These are phyloP conservation scores for Trichoderma atrobrunneum DNA, from an alignment of 2,329 filamentous ascomycete genomes.

Conservation along the genomic window DNA sequence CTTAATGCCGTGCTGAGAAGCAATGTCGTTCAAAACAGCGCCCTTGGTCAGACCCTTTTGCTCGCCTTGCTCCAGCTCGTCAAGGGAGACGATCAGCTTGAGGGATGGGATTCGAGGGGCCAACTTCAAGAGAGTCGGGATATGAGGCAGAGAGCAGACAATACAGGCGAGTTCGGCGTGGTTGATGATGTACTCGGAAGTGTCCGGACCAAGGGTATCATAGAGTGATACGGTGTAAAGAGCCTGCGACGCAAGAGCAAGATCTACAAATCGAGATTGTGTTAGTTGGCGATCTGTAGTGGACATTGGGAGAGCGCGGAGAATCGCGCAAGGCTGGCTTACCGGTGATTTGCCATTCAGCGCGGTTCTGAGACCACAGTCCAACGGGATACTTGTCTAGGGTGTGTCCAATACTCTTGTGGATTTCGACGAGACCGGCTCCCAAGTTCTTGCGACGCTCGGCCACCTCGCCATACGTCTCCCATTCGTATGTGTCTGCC, in stretches of 20 bases:
- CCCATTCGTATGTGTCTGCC: conserved; percentile 74
- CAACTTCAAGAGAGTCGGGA: conserved; percentile 77
- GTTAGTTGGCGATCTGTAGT: not conserved
- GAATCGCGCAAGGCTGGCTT: conserved; percentile 24
- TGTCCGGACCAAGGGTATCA: conserved; percentile 87
- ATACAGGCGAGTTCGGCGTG: conserved; percentile 76
- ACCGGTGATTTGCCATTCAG: conserved; percentile 84
- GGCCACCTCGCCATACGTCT: conserved; percentile 77
- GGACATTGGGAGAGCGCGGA: not conserved
- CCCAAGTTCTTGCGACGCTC: conserved; percentile 80
- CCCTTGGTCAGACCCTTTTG: conserved; percentile 73
- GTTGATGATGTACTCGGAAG: conserved; percentile 94
- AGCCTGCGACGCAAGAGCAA: conserved; percentile 82
- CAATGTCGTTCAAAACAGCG: conserved; percentile 72
- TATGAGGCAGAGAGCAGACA: conserved; percentile 74
- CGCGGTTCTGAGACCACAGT: conserved; percentile 82
- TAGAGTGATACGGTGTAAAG: conserved; percentile 92
- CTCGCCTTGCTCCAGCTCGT: conserved; percentile 79
- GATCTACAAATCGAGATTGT: conserved; percentile 51
- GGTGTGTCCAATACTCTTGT: conserved; percentile 66
- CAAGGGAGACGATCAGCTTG: conserved; percentile 85
- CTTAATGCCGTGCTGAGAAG: conserved; percentile 68
- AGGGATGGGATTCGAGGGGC: conserved; percentile 71
- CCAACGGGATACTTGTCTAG: conserved; percentile 67
- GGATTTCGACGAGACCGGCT: conserved; percentile 78